These are phyloP conservation scores for Phyllosticta ampelicida DNA, from an alignment of 2,329 filamentous ascomycete species.

Conservation along the genomic window DNA sequence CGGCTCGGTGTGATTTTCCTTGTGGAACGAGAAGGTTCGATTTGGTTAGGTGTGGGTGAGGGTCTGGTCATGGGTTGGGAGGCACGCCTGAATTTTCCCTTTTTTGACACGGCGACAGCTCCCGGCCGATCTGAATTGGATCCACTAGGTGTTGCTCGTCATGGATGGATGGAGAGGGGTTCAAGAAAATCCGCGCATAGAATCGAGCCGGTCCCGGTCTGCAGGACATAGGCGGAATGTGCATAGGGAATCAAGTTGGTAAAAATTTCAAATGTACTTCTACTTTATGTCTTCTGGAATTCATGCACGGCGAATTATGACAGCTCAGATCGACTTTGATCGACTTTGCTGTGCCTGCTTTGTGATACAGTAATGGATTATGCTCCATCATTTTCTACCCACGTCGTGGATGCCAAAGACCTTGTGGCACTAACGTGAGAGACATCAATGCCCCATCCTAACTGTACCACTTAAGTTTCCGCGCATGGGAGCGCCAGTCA, in stretches of 20 bases:
- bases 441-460: too few species aligned
- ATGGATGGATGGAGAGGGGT: neutral
- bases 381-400: too few species aligned
- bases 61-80: neutral
- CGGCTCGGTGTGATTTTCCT: neutral
- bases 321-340: neutral
- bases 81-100: neutral
- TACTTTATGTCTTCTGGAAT: neutral
- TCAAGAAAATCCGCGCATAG: neutral
- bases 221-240: neutral
- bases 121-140: slow-evolving; percentile 12
- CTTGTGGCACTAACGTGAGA: too few species aligned
- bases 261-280: neutral
- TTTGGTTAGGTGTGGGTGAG: neutral
- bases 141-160: slow-evolving; percentile 3
- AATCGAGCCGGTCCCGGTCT: neutral
- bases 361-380: too few species aligned
- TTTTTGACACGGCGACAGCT: slow-evolving; percentile 15
- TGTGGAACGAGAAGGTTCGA: neutral
- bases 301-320: neutral
- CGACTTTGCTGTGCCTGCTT: neutral
- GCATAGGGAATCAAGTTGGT: neutral
- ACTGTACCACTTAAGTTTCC: too few species aligned
- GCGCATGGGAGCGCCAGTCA: too few species aligned
- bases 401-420: too few species aligned